Percentiles rank a stretch among this genome's conserved stretches.
These are phyloP conservation scores for Adansonia madagascariensis DNA, from an alignment of 441 rosid genomes.

Conservation along the genomic window DNA sequence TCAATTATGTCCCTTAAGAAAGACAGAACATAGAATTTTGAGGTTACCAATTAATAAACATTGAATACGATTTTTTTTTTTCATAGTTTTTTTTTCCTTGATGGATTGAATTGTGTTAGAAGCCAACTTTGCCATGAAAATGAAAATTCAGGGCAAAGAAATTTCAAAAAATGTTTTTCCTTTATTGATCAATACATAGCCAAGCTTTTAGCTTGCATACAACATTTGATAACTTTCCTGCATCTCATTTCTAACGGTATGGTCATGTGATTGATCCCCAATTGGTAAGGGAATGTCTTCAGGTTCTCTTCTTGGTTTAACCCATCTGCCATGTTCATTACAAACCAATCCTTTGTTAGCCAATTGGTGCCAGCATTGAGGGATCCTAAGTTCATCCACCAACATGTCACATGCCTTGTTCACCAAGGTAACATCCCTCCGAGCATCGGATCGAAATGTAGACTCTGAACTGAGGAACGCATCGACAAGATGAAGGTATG, in stretches of 20 bases:
- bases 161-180: no score
- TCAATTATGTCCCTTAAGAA: no score
- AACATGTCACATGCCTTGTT: slow-evolving; percentile 45
- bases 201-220: background rate
- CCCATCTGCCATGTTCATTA: slow-evolving; percentile 52
- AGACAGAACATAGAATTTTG: no score
- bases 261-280: background rate
- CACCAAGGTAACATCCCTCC: slow-evolving; percentile 42
- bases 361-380: slow-evolving; percentile 41
- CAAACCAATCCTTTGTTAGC: slow-evolving; percentile 42
- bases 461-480: slow-evolving; percentile 29
- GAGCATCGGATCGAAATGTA: slow-evolving; percentile 32
- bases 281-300: background rate
- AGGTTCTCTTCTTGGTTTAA: slow-evolving; percentile 47
- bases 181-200: background rate
- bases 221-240: background rate
- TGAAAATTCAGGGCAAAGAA: no score
- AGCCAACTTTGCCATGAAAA: no score
- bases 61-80: no score
- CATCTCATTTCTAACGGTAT: background rate
- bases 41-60: no score
- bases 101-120: no score
- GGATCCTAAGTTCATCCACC: slow-evolving; percentile 44
- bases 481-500: slow-evolving; percentile 44
- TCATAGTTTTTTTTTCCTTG: no score